phyloP scores from a whole-genome alignment of 257 asterid genomes.

The Plantago major region DNA sequence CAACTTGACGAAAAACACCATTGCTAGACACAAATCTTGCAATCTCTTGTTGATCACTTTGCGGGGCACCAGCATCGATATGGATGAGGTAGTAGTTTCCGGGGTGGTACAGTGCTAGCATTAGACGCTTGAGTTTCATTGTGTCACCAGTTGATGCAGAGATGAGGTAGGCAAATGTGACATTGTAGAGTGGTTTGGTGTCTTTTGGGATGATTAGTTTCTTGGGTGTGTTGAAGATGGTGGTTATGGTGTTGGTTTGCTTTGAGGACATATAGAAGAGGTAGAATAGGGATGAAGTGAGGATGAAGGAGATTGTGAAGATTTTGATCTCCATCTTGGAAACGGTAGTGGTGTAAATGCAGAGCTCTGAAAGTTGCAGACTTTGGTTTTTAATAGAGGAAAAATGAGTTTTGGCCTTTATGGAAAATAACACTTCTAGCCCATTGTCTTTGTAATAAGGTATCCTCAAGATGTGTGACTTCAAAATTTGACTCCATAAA shows the following conservation, averaged over 20 bases:
- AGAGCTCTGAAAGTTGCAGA: not conserved
- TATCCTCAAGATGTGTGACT: too few species aligned
- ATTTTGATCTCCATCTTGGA: slow-evolving; percentile 47
- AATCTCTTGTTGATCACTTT: slow-evolving; percentile 50
- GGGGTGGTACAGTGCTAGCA: slow-evolving; percentile 77
- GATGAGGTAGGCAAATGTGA: slow-evolving; percentile 77
- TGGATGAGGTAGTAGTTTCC: slow-evolving; percentile 69
- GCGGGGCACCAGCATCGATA: slow-evolving; percentile 65
- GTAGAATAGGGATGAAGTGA: slow-evolving; percentile 42
- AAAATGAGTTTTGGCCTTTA: not conserved
- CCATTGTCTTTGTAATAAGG: too few species aligned
- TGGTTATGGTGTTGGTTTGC: slow-evolving; percentile 40
- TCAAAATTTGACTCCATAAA: too few species aligned
- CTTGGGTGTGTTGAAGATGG: slow-evolving; percentile 40
- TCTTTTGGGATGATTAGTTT: slow-evolving; percentile 40
- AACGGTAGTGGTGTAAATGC: slow-evolving; percentile 1
- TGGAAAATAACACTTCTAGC: too few species aligned
- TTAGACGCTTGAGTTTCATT: slow-evolving; percentile 62
- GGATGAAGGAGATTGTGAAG: slow-evolving; percentile 43
- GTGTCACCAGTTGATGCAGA: slow-evolving; percentile 81
- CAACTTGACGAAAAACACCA: slow-evolving; percentile 44
- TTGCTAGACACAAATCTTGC: slow-evolving; percentile 58
- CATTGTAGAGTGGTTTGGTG: slow-evolving; percentile 46
- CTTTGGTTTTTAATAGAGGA: not conserved
- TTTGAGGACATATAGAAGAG: slow-evolving; percentile 53